Base-by-base conservation (phyloP, 371 early-diverging fungal genomes). In the Apophysomyces variabilis region DNA sequence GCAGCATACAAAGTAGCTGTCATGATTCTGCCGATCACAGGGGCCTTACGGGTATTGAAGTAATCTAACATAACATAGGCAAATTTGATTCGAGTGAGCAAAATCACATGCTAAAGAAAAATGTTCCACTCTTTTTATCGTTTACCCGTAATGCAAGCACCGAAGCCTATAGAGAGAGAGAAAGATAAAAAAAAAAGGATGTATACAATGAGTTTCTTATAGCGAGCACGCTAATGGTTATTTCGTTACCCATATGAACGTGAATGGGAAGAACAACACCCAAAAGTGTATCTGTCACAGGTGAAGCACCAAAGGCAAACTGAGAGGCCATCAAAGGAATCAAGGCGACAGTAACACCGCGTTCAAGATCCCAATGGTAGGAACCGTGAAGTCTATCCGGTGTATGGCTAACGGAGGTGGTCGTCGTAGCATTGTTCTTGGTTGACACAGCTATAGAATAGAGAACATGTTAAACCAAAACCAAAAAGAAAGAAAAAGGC, bases 211-310 rank as follows among this genome's bases (percentile, higher is more conserved):
- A 64, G 43, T 12, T 43, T 43, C 43, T 9, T 43, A 1, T 43
- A 56, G 44, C 43, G 21, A 68, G 37, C 32, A 18, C n/a, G 13
- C 36, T 14, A 64, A 38, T 43, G 14, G 7, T n/a, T 35, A 59
- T 60, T 3, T 8, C 41, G 66, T 68, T 75, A 82, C 96, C 96
- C 62, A 96, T 86, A 82, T 97, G 94, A 61, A 86, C 75, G 84
- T 98, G 98, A 58, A 96, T 65, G 56, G 97, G 97, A 64, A 97
- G 73, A 66, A 95, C 90, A 57, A 96, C 87, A 59, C 95, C 96
- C 66, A 98, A 79, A 38, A 87, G 85, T 73, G 95, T 86, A 76
- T 98, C 97, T 75, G 93, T 90, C 66, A 92, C 80, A 26, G 96
- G 92, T 70, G 90, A 85, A 38, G 96, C 86, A 39, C 97, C 97